phyloP scores from a whole-genome alignment of 208 protist genomes.

The Leishmania major region DNA sequence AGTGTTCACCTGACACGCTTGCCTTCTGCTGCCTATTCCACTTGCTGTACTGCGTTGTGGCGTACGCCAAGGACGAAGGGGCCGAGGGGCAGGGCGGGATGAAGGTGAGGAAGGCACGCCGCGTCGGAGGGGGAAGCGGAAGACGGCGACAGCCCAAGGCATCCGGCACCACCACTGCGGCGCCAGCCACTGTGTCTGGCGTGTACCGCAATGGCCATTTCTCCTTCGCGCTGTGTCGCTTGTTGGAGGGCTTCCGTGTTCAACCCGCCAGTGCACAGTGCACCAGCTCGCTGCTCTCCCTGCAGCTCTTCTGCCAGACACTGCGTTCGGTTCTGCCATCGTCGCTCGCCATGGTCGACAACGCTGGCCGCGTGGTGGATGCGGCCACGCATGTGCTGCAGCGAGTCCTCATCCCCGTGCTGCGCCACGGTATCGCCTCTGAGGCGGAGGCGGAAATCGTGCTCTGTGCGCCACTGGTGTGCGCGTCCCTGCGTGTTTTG shows the following conservation, averaged over 20 bases:
- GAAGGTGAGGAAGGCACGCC: not conserved
- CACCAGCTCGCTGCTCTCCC: slow-evolving; percentile 16
- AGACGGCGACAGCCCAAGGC: not conserved
- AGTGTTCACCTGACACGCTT: slow-evolving; percentile 20
- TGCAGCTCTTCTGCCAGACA: slow-evolving; percentile 17
- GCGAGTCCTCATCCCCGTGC: slow-evolving; percentile 35
- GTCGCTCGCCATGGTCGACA: slow-evolving; percentile 25
- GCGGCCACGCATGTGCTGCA: slow-evolving; percentile 36
- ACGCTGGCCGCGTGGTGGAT: slow-evolving; percentile 33
- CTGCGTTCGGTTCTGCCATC: slow-evolving; percentile 33
- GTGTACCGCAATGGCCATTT: slow-evolving; percentile 36
- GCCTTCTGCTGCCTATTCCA: slow-evolving; percentile 26
- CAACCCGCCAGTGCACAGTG: slow-evolving; percentile 11
- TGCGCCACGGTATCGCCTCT: slow-evolving; percentile 42
- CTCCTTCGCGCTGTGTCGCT: slow-evolving; percentile 36
- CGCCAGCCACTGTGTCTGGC: not conserved
- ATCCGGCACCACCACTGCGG: not conserved
- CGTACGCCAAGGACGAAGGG: slow-evolving; percentile 19
- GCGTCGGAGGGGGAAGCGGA: not conserved
- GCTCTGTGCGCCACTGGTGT: slow-evolving; percentile 33
- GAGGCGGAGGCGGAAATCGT: slow-evolving; percentile 48
- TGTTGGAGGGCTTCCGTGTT: slow-evolving; percentile 32
- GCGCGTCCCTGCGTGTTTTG: slow-evolving; percentile 36
- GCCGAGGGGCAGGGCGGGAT: not conserved
- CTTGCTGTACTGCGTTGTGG: slow-evolving; percentile 27